Percentiles rank a stretch among this genome's conserved stretches.
phyloP scores from a whole-genome alignment of 257 asterid species.

The Schizonepeta tenuifolia region DNA sequence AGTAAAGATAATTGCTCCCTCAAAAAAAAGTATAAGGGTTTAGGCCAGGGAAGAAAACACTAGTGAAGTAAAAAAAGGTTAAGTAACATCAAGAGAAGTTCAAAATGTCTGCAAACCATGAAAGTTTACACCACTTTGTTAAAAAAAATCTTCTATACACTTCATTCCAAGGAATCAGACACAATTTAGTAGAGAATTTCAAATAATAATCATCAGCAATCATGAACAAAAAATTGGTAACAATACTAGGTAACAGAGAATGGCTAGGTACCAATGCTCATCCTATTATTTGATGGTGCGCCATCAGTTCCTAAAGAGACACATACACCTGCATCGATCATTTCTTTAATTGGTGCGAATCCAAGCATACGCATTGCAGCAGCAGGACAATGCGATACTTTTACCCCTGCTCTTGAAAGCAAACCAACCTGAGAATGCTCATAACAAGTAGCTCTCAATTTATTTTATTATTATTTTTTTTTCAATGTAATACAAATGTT shows the following conservation, averaged over 20 bases:
- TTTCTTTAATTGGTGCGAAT: constrained; percentile 73
- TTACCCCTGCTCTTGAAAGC: constrained; percentile 65
- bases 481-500: not conserved
- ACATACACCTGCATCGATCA: constrained; percentile 76
- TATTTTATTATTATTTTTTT: no score
- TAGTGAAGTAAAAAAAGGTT: no score
- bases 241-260: constrained; percentile 17
- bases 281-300: constrained; percentile 82
- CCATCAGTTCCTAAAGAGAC: constrained; percentile 90
- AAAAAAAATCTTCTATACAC: no score
- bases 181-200: not conserved
- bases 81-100: no score
- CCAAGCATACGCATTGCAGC: constrained; percentile 91
- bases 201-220: not conserved
- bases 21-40: no score
- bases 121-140: no score
- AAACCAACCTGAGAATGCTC: constrained; percentile 51
- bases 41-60: no score
- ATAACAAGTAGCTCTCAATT: not conserved
- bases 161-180: not conserved
- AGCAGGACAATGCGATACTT: constrained; percentile 92
- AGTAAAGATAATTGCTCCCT: not conserved
- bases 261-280: constrained; percentile 74
- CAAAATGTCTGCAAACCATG: no score
- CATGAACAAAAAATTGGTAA: not conserved